Evolutionary conservation across 2,329 filamentous ascomycete genomes (phyloP).

Genomic region (Epichloe amarillans): DNA sequence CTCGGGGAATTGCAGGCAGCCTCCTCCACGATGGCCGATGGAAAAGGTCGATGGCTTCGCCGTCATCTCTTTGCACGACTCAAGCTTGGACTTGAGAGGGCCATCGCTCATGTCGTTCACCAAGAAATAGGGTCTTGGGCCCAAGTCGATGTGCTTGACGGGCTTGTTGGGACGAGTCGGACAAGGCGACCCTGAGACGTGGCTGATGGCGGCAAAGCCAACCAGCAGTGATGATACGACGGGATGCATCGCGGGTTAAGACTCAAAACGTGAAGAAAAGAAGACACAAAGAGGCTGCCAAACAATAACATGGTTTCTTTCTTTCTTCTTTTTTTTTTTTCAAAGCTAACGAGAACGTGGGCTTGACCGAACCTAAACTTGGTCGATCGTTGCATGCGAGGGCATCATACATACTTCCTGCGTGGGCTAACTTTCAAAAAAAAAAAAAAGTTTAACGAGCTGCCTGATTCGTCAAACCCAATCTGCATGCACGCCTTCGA

Average conservation of each 20-base stretch:
- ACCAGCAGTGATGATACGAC: constrained; percentile 15
- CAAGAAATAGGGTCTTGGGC: constrained; percentile 51
- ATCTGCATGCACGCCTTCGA: too few species aligned
- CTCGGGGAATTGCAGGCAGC: constrained; percentile 50
- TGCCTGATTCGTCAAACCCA: constrained; percentile 4
- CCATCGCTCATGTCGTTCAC: constrained; percentile 48
- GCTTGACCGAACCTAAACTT: too few species aligned
- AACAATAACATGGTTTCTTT: too few species aligned
- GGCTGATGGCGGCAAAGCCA: constrained; percentile 17
- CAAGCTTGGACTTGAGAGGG: constrained; percentile 44
- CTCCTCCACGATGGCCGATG: constrained; percentile 50
- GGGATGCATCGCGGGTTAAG: constrained; percentile 18
- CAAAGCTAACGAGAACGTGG: too few species aligned
- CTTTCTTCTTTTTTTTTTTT: too few species aligned
- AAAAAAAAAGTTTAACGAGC: neutral
- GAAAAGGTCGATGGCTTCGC: constrained; percentile 40
- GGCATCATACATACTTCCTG: neutral
- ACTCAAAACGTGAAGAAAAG: too few species aligned
- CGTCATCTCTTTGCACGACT: constrained; percentile 41
- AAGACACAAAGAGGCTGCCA: too few species aligned
- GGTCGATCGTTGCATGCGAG: too few species aligned
- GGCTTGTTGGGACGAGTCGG: constrained; percentile 17
- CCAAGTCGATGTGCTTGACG: constrained; percentile 41
- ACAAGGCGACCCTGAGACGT: constrained; percentile 15
- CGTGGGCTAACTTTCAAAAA: neutral